Evolutionary conservation across 73 alveolate genomes (phyloP).

Genomic region (Paramecium biaurelia): DNA sequence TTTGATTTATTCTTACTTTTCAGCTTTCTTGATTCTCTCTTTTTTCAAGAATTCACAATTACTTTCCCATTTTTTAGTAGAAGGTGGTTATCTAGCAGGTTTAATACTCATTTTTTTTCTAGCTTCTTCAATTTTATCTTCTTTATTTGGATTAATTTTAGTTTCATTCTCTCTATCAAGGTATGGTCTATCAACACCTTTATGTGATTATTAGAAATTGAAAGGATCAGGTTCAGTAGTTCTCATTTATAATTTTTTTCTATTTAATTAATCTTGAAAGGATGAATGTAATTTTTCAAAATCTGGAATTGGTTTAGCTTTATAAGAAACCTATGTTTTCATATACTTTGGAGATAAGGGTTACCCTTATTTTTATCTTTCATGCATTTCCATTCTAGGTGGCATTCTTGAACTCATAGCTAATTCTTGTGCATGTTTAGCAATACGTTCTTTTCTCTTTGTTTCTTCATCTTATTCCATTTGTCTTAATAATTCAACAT

Average conservation of each 20-base stretch:
- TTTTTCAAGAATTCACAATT: conserved; percentile 76
- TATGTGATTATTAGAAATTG: conserved; percentile 87
- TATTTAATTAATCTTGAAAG: conserved; percentile 81
- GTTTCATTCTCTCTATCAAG: conserved; percentile 84
- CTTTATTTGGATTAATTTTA: conserved; percentile 68
- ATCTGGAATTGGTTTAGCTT: conserved; percentile 94
- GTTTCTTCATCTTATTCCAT: conserved; percentile 70
- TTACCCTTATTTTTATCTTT: conserved; percentile 72
- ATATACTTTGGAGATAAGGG: conserved; percentile 60
- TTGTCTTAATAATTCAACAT: conserved; percentile 76
- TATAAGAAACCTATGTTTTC: conserved; percentile 70
- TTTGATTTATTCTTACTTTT: conserved; percentile 64
- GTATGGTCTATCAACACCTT: conserved; percentile 76
- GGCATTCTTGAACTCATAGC: conserved; percentile 89
- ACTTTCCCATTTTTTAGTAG: conserved; percentile 84
- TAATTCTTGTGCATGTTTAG: conserved; percentile 88
- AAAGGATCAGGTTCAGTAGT: conserved; percentile 93
- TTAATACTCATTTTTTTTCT: conserved; percentile 69
- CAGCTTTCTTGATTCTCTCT: conserved; percentile 78
- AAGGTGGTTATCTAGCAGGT: conserved; percentile 89
- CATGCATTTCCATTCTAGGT: conserved; percentile 96
- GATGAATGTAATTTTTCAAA: conserved; percentile 84
- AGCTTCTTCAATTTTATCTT: conserved; percentile 67
- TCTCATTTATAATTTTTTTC: conserved; percentile 75
- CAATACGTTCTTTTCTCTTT: conserved; percentile 87